phyloP scores from a whole-genome alignment of 352 stramenopile genomes.

The Phytophthora citrophthora region DNA sequence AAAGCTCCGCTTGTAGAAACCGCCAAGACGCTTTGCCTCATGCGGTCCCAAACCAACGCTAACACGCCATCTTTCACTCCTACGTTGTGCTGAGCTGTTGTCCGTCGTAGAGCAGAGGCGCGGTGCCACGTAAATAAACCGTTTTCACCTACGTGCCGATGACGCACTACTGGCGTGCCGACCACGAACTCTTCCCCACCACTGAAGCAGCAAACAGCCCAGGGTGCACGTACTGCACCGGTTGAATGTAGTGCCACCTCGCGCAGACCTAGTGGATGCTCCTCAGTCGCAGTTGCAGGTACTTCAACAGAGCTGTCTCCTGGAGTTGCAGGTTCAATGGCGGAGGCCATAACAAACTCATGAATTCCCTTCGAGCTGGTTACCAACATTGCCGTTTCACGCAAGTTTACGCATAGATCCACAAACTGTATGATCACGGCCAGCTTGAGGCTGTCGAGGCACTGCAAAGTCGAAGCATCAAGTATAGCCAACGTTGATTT shows the following conservation, averaged over 20 bases:
- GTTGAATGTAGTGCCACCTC: conserved; percentile 68
- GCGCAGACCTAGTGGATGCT: conserved; percentile 30
- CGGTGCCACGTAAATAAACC: conserved; percentile 84
- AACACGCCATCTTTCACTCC: conserved; percentile 81
- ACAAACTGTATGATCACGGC: conserved; percentile 71
- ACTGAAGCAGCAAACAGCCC: conserved; percentile 76
- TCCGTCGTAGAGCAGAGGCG: conserved; percentile 29
- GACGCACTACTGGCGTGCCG: conserved; percentile 76
- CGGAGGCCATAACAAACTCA: conserved; percentile 46
- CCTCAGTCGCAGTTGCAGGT: not conserved
- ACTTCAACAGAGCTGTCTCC: conserved; percentile 6
- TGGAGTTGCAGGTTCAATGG: not conserved
- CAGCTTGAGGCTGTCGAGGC: conserved; percentile 54
- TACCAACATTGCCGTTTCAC: conserved; percentile 58
- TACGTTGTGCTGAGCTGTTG: conserved; percentile 68
- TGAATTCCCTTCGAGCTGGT: conserved; percentile 84
- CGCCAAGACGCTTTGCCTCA: conserved; percentile 58
- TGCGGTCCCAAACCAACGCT: conserved; percentile 64
- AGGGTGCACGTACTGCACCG: conserved; percentile 73
- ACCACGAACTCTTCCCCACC: conserved; percentile 72
- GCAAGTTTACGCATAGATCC: conserved; percentile 61
- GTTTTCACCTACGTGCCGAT: conserved; percentile 82
- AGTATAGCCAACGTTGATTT: conserved; percentile 72
- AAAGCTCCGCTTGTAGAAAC: conserved; percentile 73
- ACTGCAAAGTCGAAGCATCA: conserved; percentile 52